Evolutionary conservation across 2,329 filamentous ascomycete species (phyloP).

Genomic region (Trichoderma arundinaceum): DNA sequence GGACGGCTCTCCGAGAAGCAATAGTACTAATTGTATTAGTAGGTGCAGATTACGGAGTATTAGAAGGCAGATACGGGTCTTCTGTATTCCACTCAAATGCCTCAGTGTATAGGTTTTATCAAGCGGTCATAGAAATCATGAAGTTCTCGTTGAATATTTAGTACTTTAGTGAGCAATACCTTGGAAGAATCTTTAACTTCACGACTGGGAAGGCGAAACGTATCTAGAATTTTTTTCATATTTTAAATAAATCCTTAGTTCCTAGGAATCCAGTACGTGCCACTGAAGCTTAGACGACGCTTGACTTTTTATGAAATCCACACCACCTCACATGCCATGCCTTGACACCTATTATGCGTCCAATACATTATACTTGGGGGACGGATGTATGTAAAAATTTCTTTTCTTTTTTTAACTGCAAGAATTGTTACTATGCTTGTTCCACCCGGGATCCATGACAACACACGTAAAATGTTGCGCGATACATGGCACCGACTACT

Average conservation of each 20-base stretch:
- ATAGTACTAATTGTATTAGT: no score
- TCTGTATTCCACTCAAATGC: no score
- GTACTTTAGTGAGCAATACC: not conserved
- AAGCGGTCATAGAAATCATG: no score
- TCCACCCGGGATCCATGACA: slow-evolving; percentile 8
- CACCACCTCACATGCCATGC: slow-evolving; percentile 12
- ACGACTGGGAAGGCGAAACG: not conserved
- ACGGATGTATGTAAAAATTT: slow-evolving; percentile 1
- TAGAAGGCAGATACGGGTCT: no score
- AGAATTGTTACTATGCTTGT: slow-evolving; percentile 25
- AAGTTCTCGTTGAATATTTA: not conserved
- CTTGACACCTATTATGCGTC: slow-evolving; percentile 12
- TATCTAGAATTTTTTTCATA: slow-evolving; percentile 5
- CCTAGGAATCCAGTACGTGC: slow-evolving; percentile 20
- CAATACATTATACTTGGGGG: slow-evolving; percentile 9
- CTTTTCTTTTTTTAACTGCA: slow-evolving; percentile 24
- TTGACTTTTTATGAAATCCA: slow-evolving; percentile 25
- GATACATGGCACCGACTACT: slow-evolving; percentile 45
- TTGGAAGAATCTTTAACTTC: not conserved
- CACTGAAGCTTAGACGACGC: slow-evolving; percentile 21
- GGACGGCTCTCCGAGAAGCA: no score
- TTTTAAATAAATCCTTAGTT: slow-evolving; percentile 1
- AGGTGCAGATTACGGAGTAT: no score
- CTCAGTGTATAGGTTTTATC: no score
- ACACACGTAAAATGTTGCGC: slow-evolving; percentile 31